phyloP scores from a whole-genome alignment of 148 eudicot species.

The Talinum fruticosum region DNA sequence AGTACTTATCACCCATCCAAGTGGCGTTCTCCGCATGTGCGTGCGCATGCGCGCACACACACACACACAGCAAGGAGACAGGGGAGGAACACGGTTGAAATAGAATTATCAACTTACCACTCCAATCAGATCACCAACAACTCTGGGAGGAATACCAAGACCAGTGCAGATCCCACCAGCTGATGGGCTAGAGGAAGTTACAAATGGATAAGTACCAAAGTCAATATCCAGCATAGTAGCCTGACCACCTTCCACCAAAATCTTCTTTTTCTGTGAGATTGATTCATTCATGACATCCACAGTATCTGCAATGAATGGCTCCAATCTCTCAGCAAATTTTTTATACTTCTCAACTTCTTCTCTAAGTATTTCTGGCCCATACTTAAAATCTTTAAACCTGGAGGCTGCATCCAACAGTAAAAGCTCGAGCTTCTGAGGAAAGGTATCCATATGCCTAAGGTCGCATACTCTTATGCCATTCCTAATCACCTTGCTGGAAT shows the following conservation, averaged over 20 bases:
- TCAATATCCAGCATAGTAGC: conserved; percentile 98
- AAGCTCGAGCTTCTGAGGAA: conserved; percentile 75
- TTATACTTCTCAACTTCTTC: conserved; percentile 84
- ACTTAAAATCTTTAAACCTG: conserved; percentile 72
- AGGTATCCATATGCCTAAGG: conserved; percentile 93
- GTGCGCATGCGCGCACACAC: no score
- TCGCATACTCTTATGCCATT: conserved; percentile 91
- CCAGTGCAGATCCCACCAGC: conserved; percentile 99
- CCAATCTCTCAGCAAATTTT: conserved; percentile 89
- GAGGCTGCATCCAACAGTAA: conserved; percentile 80
- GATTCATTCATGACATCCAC: conserved; percentile 75
- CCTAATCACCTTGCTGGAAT: conserved; percentile 82
- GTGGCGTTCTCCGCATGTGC: no score
- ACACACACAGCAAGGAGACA: no score
- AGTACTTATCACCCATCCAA: no score
- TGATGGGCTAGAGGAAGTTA: conserved; percentile 95
- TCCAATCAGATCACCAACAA: conserved; percentile 85
- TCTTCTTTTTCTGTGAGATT: conserved; percentile 61
- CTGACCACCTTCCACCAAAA: conserved; percentile 97
- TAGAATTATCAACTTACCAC: conserved; percentile 59
- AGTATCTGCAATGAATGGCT: conserved; percentile 85
- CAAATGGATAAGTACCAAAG: conserved; percentile 97
- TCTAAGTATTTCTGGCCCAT: conserved; percentile 54
- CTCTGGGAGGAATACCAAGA: conserved; percentile 94
- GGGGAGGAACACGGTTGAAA: background rate